A percentile compares a stretch with the other conserved stretches of the same genome.
Evolutionary conservation across 805 yeast species (phyloP).

Genomic region (Candida sanyiensis): DNA sequence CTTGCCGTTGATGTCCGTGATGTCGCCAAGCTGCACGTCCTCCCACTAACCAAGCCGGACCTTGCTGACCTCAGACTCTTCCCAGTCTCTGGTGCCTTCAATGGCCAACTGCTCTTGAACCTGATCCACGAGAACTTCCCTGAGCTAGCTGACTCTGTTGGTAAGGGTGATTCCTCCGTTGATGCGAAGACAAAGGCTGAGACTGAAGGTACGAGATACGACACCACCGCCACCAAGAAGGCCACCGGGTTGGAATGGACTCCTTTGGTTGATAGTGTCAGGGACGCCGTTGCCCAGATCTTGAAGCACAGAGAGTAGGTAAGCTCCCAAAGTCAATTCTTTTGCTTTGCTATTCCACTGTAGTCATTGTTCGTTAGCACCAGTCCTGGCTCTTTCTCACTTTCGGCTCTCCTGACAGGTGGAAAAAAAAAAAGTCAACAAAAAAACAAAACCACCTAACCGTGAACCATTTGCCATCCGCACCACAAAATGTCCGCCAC

Average conservation of each 20-base stretch:
- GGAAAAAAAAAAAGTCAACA: background rate
- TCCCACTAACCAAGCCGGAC: constrained; percentile 27
- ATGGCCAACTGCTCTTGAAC: constrained; percentile 17
- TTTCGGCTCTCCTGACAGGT: no score
- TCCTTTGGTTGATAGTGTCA: background rate
- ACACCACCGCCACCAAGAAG: constrained; percentile 1
- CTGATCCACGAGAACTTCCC: constrained; percentile 34
- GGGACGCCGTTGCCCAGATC: constrained; percentile 3
- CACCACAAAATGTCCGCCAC: background rate
- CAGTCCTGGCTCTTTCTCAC: no score
- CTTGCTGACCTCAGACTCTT: constrained; percentile 27
- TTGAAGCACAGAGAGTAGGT: constrained; percentile 2
- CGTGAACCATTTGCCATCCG: background rate
- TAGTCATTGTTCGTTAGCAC: no score
- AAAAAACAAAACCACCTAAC: no score
- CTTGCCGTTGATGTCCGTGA: constrained; percentile 39
- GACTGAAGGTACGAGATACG: background rate
- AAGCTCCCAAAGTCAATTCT: no score
- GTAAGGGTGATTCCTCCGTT: constrained; percentile 31
- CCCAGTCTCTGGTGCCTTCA: constrained; percentile 12
- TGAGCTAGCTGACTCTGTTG: constrained; percentile 35
- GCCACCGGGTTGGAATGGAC: constrained; percentile 4
- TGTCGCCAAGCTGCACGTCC: constrained; percentile 41
- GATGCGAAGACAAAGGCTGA: constrained; percentile 3
- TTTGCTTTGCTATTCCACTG: no score